Conservation (phyloP, 1,284 basidiomycete genomes). For the Ustilago cynodontis region DNA sequence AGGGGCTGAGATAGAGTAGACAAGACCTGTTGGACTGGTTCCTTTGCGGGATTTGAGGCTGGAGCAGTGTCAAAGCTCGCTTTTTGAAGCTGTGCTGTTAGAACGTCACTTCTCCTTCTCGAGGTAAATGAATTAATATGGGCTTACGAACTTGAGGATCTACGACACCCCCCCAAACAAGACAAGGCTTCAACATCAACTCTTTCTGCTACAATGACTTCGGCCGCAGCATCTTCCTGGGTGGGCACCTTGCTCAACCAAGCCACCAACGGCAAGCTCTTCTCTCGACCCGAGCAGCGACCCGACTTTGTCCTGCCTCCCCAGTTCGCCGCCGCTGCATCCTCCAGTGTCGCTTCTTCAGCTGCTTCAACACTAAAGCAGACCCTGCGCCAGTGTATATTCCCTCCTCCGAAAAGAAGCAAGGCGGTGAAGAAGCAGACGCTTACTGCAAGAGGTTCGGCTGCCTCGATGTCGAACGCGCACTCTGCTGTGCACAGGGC, state of each 20-base stretch:
- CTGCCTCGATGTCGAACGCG: conserved; percentile 15
- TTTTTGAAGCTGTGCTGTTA: no score
- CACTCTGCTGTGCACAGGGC: conserved; percentile 10
- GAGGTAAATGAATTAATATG: no score
- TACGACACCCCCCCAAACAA: conserved; percentile 1
- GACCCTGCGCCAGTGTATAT: conserved; percentile 8
- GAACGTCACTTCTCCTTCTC: no score
- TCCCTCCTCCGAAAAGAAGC: background rate
- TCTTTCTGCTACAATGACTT: conserved; percentile 16
- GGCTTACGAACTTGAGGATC: no score
- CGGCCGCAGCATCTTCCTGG: conserved; percentile 29
- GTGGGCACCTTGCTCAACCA: conserved; percentile 42
- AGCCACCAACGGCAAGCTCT: conserved; percentile 23
- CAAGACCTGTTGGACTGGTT: no score
- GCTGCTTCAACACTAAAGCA: conserved; percentile 6
- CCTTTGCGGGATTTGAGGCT: no score
- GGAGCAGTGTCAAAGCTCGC: no score
- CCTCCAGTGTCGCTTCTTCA: background rate
- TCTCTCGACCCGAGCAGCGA: conserved; percentile 26
- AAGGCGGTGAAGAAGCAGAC: conserved; percentile 1
- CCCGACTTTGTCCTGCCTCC: conserved; percentile 24
- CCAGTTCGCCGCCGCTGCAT: background rate
- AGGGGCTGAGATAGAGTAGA: no score
- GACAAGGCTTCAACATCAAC: background rate
- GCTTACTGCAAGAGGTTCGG: background rate